Percentiles rank a stretch among this genome's conserved stretches.
phyloP scores from a whole-genome alignment of 805 yeast genomes.

The Wickerhamomyces queroliae region DNA sequence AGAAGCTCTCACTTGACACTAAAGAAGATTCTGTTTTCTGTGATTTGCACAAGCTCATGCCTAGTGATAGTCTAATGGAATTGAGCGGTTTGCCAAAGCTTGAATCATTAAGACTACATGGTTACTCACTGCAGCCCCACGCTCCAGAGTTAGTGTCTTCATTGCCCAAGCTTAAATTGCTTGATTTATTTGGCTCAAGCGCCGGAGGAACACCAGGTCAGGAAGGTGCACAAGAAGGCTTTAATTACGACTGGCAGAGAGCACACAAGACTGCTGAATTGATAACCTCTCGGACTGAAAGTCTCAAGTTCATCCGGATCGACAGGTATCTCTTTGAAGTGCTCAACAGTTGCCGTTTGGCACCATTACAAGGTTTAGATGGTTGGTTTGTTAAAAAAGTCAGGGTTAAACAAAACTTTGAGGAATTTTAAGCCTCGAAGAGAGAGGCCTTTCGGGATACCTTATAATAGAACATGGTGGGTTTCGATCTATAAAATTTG shows the following conservation, averaged over 20 bases:
- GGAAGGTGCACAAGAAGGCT: slow-evolving; percentile 48
- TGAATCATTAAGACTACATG: slow-evolving; percentile 35
- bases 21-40: slow-evolving; percentile 31
- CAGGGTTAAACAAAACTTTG: slow-evolving; percentile 21
- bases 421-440: neutral
- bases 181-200: slow-evolving; percentile 43
- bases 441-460: too few relatives aligned
- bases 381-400: slow-evolving; percentile 39
- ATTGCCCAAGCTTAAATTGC: slow-evolving; percentile 23
- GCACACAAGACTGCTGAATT: slow-evolving; percentile 47
- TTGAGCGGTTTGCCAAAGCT: slow-evolving; percentile 21
- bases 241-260: slow-evolving; percentile 51
- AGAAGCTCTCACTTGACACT: slow-evolving; percentile 34
- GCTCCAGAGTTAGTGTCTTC: slow-evolving; percentile 22
- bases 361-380: slow-evolving; percentile 41
- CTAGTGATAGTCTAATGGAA: slow-evolving; percentile 15
- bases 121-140: slow-evolving; percentile 25
- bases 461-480: too few relatives aligned
- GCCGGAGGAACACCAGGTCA: slow-evolving; percentile 50
- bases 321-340: slow-evolving; percentile 44
- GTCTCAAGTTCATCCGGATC: slow-evolving; percentile 38
- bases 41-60: slow-evolving; percentile 25
- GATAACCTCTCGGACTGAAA: slow-evolving; percentile 25
- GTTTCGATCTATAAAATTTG: too few relatives aligned
- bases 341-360: slow-evolving; percentile 15